A percentile compares a stretch with the other conserved stretches of the same genome.
Evolutionary conservation across 352 stramenopile genomes (phyloP).

Genomic region (Phytophthora rubi): DNA sequence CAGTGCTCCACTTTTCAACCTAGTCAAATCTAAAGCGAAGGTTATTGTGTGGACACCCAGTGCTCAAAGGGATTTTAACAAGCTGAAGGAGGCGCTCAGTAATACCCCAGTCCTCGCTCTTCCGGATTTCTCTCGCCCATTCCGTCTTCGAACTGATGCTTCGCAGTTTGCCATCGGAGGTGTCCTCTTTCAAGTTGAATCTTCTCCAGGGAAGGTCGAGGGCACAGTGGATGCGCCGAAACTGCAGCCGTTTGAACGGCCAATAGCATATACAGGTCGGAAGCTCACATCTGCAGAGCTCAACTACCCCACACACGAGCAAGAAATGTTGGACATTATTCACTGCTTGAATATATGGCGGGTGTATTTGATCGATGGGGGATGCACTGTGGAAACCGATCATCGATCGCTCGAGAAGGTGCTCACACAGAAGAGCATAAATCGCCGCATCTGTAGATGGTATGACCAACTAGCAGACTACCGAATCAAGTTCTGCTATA

Average conservation of each 20-base stretch:
- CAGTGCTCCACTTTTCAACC: slow-evolving; percentile 4
- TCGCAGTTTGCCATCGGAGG: slow-evolving; percentile 7
- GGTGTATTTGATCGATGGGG: slow-evolving; percentile 12
- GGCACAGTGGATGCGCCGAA: background rate
- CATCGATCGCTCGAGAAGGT: slow-evolving; percentile 16
- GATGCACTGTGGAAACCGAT: slow-evolving; percentile 12
- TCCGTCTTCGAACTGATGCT: slow-evolving; percentile 7
- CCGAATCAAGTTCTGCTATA: background rate
- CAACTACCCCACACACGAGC: slow-evolving; percentile 27
- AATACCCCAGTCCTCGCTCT: slow-evolving; percentile 1
- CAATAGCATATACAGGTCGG: slow-evolving; percentile 10
- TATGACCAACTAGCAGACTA: slow-evolving; percentile 12
- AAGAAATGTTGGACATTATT: slow-evolving; percentile 22
- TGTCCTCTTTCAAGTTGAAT: slow-evolving; percentile 3
- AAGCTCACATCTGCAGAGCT: slow-evolving; percentile 16
- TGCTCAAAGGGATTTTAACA: background rate
- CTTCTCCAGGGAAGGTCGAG: slow-evolving; percentile 9
- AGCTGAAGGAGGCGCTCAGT: background rate
- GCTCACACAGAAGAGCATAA: slow-evolving; percentile 9
- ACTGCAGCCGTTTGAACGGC: background rate
- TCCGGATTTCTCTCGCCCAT: slow-evolving; percentile 1
- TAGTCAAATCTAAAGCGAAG: slow-evolving; percentile 8
- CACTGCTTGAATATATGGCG: slow-evolving; percentile 18
- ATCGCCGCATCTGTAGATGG: slow-evolving; percentile 10
- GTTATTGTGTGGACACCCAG: slow-evolving; percentile 1